Evolutionary conservation across 495 filamentous ascomycete genomes (phyloP).

Genomic region (Jackrogersella multiformis): DNA sequence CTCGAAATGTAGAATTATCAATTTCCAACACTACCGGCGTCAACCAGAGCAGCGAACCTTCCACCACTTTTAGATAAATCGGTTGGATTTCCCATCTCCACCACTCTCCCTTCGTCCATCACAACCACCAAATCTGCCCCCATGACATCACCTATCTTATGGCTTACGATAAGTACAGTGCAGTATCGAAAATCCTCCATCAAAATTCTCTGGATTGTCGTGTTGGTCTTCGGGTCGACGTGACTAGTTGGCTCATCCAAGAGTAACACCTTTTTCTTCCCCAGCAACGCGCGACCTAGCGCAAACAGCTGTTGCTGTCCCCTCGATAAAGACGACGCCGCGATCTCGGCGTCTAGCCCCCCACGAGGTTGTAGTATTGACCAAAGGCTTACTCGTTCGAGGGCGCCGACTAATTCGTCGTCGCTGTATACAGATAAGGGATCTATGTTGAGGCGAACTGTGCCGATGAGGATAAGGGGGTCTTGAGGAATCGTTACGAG

Average conservation of each 20-base stretch:
- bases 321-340: not conserved
- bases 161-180: not conserved
- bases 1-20: not conserved
- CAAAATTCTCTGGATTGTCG: not conserved
- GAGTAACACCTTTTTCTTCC: not conserved
- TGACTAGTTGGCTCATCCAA: not conserved
- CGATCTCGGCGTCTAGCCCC: not conserved
- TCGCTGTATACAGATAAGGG: not conserved
- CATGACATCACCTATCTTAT: not conserved
- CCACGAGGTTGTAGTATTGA: not conserved
- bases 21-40: not conserved
- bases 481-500: not conserved
- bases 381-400: not conserved
- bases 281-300: not conserved
- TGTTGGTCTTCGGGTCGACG: not conserved
- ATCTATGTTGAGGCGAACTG: not conserved
- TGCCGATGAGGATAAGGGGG: not conserved
- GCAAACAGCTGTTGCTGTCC: not conserved
- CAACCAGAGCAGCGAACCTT: not conserved
- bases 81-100: not conserved
- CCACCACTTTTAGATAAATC: not conserved
- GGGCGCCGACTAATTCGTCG: not conserved
- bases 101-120: not conserved
- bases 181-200: not conserved
- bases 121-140: not conserved